phyloP scores from a whole-genome alignment of 2,329 filamentous ascomycete species.

The Beauveria pseudobassiana region DNA sequence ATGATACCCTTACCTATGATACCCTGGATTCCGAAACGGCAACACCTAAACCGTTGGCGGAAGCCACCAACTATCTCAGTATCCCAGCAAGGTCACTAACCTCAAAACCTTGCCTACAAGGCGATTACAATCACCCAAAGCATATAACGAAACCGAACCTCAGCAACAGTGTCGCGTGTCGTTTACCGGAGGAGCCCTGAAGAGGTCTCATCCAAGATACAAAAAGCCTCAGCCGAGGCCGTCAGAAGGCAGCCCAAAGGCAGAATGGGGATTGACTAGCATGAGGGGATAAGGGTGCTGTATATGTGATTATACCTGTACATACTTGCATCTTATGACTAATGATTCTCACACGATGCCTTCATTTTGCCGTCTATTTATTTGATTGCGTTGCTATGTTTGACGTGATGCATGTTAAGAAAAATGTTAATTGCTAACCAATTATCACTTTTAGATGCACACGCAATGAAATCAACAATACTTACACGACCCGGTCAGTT shows the following conservation, averaged over 20 bases:
- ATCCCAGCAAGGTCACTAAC: conserved; percentile 22
- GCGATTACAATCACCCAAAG: conserved; percentile 30
- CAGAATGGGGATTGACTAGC: conserved; percentile 34
- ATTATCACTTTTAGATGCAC: not conserved
- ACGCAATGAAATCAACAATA: not conserved
- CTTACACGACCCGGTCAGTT: not conserved
- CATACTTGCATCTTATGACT: conserved; percentile 31
- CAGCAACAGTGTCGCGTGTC: conserved; percentile 17
- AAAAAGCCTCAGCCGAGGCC: conserved; percentile 37
- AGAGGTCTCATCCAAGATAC: conserved; percentile 38
- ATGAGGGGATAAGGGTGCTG: conserved; percentile 25
- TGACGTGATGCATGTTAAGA: not conserved
- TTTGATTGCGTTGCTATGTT: not conserved
- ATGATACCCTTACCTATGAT: conserved; percentile 24
- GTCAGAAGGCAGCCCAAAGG: conserved; percentile 33
- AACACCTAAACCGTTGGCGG: conserved; percentile 32
- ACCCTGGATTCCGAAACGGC: conserved; percentile 36
- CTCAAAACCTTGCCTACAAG: conserved; percentile 24
- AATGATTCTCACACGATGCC: conserved; percentile 18
- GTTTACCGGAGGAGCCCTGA: conserved; percentile 39
- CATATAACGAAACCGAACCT: conserved; percentile 22
- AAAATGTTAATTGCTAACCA: not conserved
- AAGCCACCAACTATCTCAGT: conserved; percentile 29
- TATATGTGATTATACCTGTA: conserved; percentile 32
- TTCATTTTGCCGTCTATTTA: not conserved